Evolutionary conservation across 73 alveolate species (phyloP).

Genomic region (Paramecium sonneborni): DNA sequence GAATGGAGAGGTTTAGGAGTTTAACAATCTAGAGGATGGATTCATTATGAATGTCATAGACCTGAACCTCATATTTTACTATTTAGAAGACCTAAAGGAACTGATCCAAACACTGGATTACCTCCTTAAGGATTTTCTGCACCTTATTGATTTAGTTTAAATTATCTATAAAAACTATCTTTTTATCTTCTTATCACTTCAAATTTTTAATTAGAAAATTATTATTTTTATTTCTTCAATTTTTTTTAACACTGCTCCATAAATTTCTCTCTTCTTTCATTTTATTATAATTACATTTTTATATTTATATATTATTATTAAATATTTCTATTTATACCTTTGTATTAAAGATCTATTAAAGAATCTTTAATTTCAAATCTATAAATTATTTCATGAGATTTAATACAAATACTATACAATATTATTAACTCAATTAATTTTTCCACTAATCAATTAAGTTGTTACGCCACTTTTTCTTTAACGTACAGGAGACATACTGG

Average conservation of each 20-base stretch:
- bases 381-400: neutral
- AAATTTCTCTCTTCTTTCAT: too few relatives aligned
- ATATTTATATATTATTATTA: too few relatives aligned
- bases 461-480: neutral
- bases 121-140: slow-evolving; percentile 73
- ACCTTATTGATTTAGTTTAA: slow-evolving; percentile 59
- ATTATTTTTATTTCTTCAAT: too few relatives aligned
- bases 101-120: slow-evolving; percentile 95
- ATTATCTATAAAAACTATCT: neutral
- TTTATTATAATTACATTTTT: too few relatives aligned
- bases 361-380: neutral
- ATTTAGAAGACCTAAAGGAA: slow-evolving; percentile 97
- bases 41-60: slow-evolving; percentile 88
- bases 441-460: neutral
- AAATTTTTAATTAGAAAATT: too few relatives aligned
- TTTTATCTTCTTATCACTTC: too few relatives aligned
- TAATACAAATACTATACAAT: neutral
- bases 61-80: slow-evolving; percentile 96
- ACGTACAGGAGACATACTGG: neutral
- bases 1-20: slow-evolving; percentile 96
- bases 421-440: neutral
- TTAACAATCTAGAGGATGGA: slow-evolving; percentile 93
- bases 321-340: too few relatives aligned
- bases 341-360: too few relatives aligned
- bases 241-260: too few relatives aligned